These are phyloP conservation scores for Suillus hirtellus DNA, from an alignment of 768 basidiomycete species.

Conservation along the genomic window DNA sequence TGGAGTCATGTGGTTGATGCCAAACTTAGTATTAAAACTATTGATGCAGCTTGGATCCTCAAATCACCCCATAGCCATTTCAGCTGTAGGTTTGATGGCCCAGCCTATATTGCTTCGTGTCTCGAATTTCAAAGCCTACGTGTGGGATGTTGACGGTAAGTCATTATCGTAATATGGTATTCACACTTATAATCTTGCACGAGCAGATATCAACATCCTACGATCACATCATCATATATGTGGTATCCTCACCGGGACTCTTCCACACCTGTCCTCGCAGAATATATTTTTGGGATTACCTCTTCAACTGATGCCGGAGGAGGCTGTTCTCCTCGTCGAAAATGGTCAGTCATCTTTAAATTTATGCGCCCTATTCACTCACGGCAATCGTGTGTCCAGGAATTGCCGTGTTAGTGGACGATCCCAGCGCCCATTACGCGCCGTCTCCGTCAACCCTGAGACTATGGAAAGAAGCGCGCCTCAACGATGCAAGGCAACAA, in stretches of 20 bases:
- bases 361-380: constrained; percentile 3
- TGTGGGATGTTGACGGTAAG: constrained; percentile 88
- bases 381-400: constrained; percentile 43
- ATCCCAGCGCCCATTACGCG: constrained; percentile 54
- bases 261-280: constrained; percentile 94
- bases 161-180: neutral
- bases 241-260: constrained; percentile 84
- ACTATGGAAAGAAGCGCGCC: constrained; percentile 53
- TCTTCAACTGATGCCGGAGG: constrained; percentile 85
- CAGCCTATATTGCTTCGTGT: constrained; percentile 60
- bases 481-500: constrained; percentile 49
- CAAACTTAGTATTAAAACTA: neutral
- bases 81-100: neutral
- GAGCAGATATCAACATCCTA: constrained; percentile 73
- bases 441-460: constrained; percentile 50
- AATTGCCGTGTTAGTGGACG: constrained; percentile 75
- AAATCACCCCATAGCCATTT: no score
- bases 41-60: neutral
- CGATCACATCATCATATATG: constrained; percentile 82
- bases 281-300: constrained; percentile 97
- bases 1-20: constrained; percentile 6
- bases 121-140: constrained; percentile 76
- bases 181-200: constrained; percentile 12
- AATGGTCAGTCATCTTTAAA: constrained; percentile 53
- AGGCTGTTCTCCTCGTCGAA: constrained; percentile 83